Conservation (phyloP, 352 stramenopile genomes). For the Stramenopiles sp. region DNA sequence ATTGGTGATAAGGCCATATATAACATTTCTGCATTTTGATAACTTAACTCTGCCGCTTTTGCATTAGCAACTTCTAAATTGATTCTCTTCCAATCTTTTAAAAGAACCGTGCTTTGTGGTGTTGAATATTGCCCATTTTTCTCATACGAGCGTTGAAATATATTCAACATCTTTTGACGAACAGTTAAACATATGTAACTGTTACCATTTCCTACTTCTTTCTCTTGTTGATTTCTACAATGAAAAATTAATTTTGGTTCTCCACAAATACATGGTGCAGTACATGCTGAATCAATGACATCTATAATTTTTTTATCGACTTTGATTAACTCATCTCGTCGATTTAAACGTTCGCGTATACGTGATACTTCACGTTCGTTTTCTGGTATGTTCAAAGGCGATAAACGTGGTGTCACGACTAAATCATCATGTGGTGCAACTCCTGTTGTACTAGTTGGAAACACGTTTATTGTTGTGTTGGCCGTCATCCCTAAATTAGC, state of each 20-base stretch:
- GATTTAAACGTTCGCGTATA: neutral
- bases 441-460: too few relatives aligned
- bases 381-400: neutral
- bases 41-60: neutral
- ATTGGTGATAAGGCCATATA: neutral
- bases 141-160: neutral
- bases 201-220: neutral
- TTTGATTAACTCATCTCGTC: neutral
- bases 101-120: neutral
- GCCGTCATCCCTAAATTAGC: too few relatives aligned
- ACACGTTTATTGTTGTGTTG: too few relatives aligned
- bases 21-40: neutral
- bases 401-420: neutral
- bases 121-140: neutral
- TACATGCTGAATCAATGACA: neutral
- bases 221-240: neutral
- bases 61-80: neutral
- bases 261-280: neutral
- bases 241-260: neutral
- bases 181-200: neutral
- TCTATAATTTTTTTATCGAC: neutral
- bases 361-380: neutral
- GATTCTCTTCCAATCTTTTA: neutral
- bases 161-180: neutral
- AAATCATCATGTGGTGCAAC: neutral